Evolutionary conservation across 768 basidiomycete species (phyloP).

Genomic region (Mycena amicta): DNA sequence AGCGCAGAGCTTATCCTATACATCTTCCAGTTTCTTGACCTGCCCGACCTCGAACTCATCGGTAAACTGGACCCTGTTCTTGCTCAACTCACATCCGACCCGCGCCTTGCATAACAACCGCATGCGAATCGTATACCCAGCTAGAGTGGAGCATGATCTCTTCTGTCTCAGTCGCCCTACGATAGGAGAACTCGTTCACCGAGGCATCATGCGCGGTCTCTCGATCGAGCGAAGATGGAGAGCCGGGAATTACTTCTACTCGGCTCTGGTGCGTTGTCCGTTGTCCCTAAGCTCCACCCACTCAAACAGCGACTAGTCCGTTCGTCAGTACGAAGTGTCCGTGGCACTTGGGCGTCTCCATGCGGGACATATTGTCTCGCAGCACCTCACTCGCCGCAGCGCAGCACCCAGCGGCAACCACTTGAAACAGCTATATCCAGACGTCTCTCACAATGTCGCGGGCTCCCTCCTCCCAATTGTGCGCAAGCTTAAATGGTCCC

Average conservation of each 20-base stretch:
- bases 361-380: conserved; percentile 52
- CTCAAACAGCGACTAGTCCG: conserved; percentile 48
- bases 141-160: conserved; percentile 65
- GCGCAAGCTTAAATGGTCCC: conserved; percentile 70
- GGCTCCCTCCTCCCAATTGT: conserved; percentile 59
- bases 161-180: conserved; percentile 69
- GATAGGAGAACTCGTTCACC: conserved; percentile 64
- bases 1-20: conserved; percentile 62
- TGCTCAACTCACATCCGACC: conserved; percentile 55
- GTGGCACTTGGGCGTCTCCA: conserved; percentile 55
- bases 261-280: conserved; percentile 49
- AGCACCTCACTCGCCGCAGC: conserved; percentile 54
- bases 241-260: conserved; percentile 66
- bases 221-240: conserved; percentile 69
- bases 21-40: conserved; percentile 70
- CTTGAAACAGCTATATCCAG: conserved; percentile 47
- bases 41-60: conserved; percentile 66
- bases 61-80: conserved; percentile 51
- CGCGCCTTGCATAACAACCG: conserved; percentile 66
- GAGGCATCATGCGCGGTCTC: conserved; percentile 71
- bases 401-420: conserved; percentile 31
- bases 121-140: conserved; percentile 63
- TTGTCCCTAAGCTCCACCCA: conserved; percentile 4
- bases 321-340: conserved; percentile 65
- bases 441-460: conserved; percentile 59